These are phyloP conservation scores for Starmerella sirachaensis DNA, from an alignment of 805 yeast genomes.

Conservation along the genomic window DNA sequence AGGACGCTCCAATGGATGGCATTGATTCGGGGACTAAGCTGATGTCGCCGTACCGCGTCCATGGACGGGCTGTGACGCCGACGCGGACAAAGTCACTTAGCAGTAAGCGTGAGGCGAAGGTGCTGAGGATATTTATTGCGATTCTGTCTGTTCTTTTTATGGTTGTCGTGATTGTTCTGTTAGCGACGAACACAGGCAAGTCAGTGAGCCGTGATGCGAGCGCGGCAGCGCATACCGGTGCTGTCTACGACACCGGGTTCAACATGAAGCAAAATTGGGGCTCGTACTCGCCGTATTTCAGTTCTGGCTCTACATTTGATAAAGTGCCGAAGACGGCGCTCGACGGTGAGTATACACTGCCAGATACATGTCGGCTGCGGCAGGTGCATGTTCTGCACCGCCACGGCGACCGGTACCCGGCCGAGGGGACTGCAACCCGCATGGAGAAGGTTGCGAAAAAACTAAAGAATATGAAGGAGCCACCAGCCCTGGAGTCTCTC, in stretches of 20 bases:
- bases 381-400: conserved; percentile 64
- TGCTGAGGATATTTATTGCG: conserved; percentile 13
- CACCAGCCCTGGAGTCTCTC: conserved; percentile 22
- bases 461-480: conserved; percentile 23
- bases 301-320: conserved; percentile 27
- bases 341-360: conserved; percentile 24
- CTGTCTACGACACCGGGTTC: conserved; percentile 27
- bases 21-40: conserved; percentile 3
- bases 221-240: conserved; percentile 32
- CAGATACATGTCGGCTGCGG: conserved; percentile 39
- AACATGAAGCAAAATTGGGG: conserved; percentile 34
- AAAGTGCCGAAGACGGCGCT: conserved; percentile 26
- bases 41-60: background rate
- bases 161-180: conserved; percentile 10
- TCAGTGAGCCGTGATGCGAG: conserved; percentile 18
- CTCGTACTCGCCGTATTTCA: conserved; percentile 32
- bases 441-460: conserved; percentile 31
- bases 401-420: conserved; percentile 71
- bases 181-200: conserved; percentile 9
- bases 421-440: conserved; percentile 33
- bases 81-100: background rate
- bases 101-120: conserved; percentile 11
- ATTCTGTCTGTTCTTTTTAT: conserved; percentile 10
- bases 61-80: background rate
- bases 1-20: conserved; percentile 4